phyloP scores from a whole-genome alignment of 768 basidiomycete species.

The Leucocoprinus birnbaumii region DNA sequence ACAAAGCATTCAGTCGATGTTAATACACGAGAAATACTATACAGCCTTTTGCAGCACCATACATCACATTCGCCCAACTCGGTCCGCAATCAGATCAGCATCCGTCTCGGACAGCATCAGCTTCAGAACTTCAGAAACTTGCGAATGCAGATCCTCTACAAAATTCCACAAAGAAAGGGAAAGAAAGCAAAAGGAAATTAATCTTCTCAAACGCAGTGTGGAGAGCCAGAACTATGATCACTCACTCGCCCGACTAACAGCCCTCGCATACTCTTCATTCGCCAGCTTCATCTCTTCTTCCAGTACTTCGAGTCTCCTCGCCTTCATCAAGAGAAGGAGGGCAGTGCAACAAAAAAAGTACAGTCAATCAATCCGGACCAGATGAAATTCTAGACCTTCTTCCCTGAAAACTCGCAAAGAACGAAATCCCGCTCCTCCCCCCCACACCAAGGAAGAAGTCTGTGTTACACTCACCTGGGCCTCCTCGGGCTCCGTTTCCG shows the following conservation, averaged over 20 bases:
- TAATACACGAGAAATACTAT: neutral
- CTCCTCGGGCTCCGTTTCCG: conserved; percentile 76
- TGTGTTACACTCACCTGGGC: conserved; percentile 49
- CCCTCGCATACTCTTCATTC: conserved; percentile 73
- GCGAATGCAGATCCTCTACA: conserved; percentile 56
- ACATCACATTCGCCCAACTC: neutral
- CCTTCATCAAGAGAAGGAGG: no score
- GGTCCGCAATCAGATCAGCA: conserved; percentile 8
- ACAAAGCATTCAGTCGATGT: no score
- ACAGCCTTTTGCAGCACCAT: neutral
- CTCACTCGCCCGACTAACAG: conserved; percentile 77
- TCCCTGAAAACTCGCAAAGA: neutral
- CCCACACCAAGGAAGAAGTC: neutral
- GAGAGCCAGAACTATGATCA: conserved; percentile 17
- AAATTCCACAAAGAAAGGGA: neutral
- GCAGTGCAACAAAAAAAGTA: neutral
- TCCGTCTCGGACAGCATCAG: conserved; percentile 58
- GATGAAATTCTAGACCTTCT: neutral
- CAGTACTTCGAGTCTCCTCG: conserved; percentile 59
- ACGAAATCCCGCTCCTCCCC: neutral
- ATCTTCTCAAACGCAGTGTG: neutral
- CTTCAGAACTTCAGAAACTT: conserved; percentile 56
- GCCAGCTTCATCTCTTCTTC: conserved; percentile 70
- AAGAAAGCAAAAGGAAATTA: neutral
- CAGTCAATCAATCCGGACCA: neutral